Percentiles rank a stretch among this genome's conserved stretches.
Conservation (phyloP, 2,329 filamentous ascomycete species). For the Penicillium paneum region DNA sequence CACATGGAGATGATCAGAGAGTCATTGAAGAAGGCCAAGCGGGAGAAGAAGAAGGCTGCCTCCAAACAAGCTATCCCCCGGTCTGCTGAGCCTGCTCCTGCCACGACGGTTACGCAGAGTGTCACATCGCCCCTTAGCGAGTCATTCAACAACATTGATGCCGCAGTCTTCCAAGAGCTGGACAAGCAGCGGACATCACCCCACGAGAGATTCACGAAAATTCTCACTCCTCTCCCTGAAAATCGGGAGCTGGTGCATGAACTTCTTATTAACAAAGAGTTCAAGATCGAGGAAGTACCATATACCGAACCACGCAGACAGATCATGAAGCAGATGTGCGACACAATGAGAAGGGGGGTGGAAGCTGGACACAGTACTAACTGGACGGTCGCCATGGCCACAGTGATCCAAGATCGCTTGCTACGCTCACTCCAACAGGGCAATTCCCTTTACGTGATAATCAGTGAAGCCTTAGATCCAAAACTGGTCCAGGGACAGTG, state of each 20-base stretch:
- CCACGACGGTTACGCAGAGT: conserved; percentile 34
- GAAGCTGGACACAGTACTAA: conserved; percentile 53
- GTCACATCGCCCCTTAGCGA: conserved; percentile 42
- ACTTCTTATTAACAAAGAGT: conserved; percentile 62
- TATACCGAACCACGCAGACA: conserved; percentile 53
- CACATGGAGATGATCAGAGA: conserved; percentile 59
- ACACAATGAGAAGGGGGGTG: conserved; percentile 57
- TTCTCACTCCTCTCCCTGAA: conserved; percentile 59
- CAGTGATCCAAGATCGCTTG: conserved; percentile 61
- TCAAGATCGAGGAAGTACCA: conserved; percentile 53
- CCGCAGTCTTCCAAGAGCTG: conserved; percentile 33
- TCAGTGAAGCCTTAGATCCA: conserved; percentile 60
- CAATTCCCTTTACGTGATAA: conserved; percentile 59
- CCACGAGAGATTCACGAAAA: conserved; percentile 47
- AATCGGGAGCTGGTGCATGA: conserved; percentile 63
- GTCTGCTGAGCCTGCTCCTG: conserved; percentile 44
- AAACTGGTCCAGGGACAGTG: conserved; percentile 57
- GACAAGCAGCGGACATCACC: conserved; percentile 36
- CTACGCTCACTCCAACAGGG: conserved; percentile 58
- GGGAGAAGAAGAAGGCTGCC: conserved; percentile 50
- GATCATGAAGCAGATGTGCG: conserved; percentile 58
- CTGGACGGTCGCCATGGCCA: conserved; percentile 66
- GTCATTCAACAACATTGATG: conserved; percentile 39
- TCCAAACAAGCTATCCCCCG: conserved; percentile 58
- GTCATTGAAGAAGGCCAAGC: conserved; percentile 58